Percentiles rank a stretch among this genome's conserved stretches.
These are phyloP conservation scores for Salix arbutifolia DNA, from an alignment of 345 rosid genomes.

Conservation along the genomic window DNA sequence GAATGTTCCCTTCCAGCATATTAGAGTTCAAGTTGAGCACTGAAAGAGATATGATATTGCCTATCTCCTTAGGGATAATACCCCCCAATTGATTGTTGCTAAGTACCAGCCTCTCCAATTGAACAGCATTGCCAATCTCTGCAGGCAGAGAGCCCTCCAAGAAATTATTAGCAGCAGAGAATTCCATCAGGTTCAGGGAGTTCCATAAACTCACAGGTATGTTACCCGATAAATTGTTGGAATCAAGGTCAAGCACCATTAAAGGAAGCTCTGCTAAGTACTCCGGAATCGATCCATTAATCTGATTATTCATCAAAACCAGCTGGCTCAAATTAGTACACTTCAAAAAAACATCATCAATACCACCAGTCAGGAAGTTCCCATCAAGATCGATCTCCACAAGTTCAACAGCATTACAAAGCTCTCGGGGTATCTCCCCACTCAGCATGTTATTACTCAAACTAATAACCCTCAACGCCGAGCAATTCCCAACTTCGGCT, in stretches of 20 bases:
- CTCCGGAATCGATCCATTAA: slow-evolving; percentile 56
- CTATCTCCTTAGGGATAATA: slow-evolving; percentile 61
- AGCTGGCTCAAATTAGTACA: slow-evolving; percentile 65
- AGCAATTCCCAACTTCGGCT: slow-evolving; percentile 53
- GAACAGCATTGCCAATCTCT: slow-evolving; percentile 59
- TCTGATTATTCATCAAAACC: slow-evolving; percentile 45
- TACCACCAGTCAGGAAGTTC: slow-evolving; percentile 48
- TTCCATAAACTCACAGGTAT: slow-evolving; percentile 65
- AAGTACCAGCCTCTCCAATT: slow-evolving; percentile 59
- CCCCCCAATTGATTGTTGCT: slow-evolving; percentile 57
- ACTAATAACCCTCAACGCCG: slow-evolving; percentile 45
- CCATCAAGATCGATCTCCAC: slow-evolving; percentile 55
- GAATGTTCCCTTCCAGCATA: slow-evolving; percentile 58
- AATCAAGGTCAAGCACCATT: slow-evolving; percentile 66
- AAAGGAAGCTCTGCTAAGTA: slow-evolving; percentile 66
- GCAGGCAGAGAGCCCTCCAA: slow-evolving; percentile 52
- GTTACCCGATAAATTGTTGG: slow-evolving; percentile 63
- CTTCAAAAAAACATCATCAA: slow-evolving; percentile 51
- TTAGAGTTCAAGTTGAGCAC: slow-evolving; percentile 72
- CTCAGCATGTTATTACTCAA: slow-evolving; percentile 54
- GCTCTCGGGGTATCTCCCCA: slow-evolving; percentile 64
- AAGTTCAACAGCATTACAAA: slow-evolving; percentile 59
- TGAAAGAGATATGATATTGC: slow-evolving; percentile 57
- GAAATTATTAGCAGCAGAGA: slow-evolving; percentile 60
- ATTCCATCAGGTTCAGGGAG: slow-evolving; percentile 59